Base-by-base conservation (phyloP, 2,329 filamentous ascomycete genomes). In the Fusarium nelsonii region DNA sequence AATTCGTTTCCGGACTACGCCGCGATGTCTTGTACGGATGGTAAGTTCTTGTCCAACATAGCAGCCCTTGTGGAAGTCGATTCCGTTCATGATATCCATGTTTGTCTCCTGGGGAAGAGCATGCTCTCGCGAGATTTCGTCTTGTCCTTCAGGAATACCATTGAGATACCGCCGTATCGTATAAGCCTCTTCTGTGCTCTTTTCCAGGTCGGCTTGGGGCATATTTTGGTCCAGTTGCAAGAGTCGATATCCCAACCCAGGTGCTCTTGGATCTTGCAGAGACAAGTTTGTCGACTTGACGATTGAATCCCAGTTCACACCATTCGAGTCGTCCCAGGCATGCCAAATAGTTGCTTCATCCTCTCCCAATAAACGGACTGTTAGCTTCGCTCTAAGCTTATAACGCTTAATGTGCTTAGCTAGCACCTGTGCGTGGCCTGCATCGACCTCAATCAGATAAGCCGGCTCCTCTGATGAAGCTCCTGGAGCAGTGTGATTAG, bases 41-140 rank as follows among this genome's bases (percentile, higher is more conserved):
- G 96, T 98, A 68, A 99, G 86, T 79, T 99, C 96, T 81, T 99
- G 96, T 0, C 96, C 96, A 9, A 98, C 89, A 79, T 99, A 99
- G 81, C 96, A 99, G 9, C 96, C 96, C 82, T 99, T 99, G 76
- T 89, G 89, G 82, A 96, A 99, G 80, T 97, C 93, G 70, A 99
- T 91, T 28, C 89, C 96, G 48, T 88, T 87, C 85, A 92, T 92
- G 63, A 92, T 82, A 79, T 99, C 96, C 77, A 98, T 86, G 78
- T 97, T 97, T 76, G 86, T 91, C 80, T 98, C 95, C 79, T 94
- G 90, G 2, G 96, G 95, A 56, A 99, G 83, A 1, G 93, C 90
- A 18, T 85, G 82, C 69, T 91, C 91, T 61, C 85, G 81, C 8
- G 88, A 78, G 20, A 99, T 90, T 82, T 99, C 96, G 16, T 81